These are phyloP conservation scores for Spergularia bocconei DNA, from an alignment of 148 eudicot species.

Conservation along the genomic window DNA sequence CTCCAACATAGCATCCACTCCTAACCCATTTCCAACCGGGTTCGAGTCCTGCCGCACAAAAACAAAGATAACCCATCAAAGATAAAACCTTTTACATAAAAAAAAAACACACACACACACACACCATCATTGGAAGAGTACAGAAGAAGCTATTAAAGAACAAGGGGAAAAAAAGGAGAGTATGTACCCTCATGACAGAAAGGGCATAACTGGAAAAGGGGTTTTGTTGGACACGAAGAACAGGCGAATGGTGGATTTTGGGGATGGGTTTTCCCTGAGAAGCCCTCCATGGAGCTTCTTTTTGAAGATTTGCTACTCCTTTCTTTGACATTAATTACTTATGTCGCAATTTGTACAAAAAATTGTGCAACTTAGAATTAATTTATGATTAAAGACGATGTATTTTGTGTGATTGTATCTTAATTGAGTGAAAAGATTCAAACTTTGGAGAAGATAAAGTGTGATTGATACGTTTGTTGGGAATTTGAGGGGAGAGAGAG, in stretches of 20 bases:
- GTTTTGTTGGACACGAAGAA: conserved; percentile 53
- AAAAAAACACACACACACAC: no score
- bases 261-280: conserved; percentile 62
- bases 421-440: background rate
- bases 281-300: conserved; percentile 87
- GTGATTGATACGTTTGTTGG: no score
- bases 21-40: conserved; percentile 82
- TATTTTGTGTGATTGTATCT: background rate
- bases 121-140: background rate
- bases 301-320: conserved; percentile 42
- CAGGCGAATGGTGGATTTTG: conserved; percentile 75
- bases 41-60: conserved; percentile 54
- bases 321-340: conserved; percentile 48
- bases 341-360: no score
- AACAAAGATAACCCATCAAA: conserved; percentile 8
- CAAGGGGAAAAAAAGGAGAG: background rate
- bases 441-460: background rate
- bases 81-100: background rate
- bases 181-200: conserved; percentile 63
- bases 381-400: background rate
- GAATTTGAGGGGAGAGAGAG: background rate
- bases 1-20: conserved; percentile 75
- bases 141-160: background rate
- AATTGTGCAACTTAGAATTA: no score
- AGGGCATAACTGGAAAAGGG: conserved; percentile 66